These are phyloP conservation scores for Pterocarpus santalinus DNA, from an alignment of 306 rosid species.

Conservation along the genomic window DNA sequence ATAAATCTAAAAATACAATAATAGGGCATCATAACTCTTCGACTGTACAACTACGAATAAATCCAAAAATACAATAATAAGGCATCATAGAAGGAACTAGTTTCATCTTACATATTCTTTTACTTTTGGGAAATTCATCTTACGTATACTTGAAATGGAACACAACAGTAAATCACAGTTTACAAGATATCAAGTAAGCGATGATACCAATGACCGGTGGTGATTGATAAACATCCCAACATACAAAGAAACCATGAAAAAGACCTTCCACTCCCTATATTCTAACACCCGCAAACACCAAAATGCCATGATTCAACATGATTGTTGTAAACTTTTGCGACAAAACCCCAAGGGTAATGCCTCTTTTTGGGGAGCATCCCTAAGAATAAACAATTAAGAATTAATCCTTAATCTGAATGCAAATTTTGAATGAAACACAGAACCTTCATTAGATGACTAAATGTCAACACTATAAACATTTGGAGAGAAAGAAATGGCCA, in stretches of 20 bases:
- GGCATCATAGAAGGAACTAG: slow-evolving; percentile 29
- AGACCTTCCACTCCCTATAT: slow-evolving; percentile 69
- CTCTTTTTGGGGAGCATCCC: slow-evolving; percentile 65
- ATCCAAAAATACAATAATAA: slow-evolving; percentile 7
- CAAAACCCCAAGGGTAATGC: slow-evolving; percentile 59
- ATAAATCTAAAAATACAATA: slow-evolving; percentile 13
- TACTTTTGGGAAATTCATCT: slow-evolving; percentile 40
- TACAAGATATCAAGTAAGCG: slow-evolving; percentile 57
- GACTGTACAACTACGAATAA: slow-evolving; percentile 25
- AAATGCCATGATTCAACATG: slow-evolving; percentile 53
- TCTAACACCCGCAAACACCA: slow-evolving; percentile 59
- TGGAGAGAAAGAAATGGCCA: slow-evolving; percentile 56
- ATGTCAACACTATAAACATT: slow-evolving; percentile 80
- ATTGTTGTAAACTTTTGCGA: slow-evolving; percentile 46
- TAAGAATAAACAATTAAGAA: slow-evolving; percentile 73
- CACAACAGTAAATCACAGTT: slow-evolving; percentile 56
- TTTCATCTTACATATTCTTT: slow-evolving; percentile 45
- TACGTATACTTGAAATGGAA: slow-evolving; percentile 52
- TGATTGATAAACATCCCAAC: slow-evolving; percentile 52
- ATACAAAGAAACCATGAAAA: slow-evolving; percentile 52
- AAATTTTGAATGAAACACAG: slow-evolving; percentile 53
- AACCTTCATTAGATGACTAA: slow-evolving; percentile 65
- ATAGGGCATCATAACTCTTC: neutral
- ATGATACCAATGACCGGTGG: slow-evolving; percentile 56
- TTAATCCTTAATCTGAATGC: slow-evolving; percentile 56